Conservation (phyloP, 805 yeast genomes). For the Yarrowia phangngaensis region DNA sequence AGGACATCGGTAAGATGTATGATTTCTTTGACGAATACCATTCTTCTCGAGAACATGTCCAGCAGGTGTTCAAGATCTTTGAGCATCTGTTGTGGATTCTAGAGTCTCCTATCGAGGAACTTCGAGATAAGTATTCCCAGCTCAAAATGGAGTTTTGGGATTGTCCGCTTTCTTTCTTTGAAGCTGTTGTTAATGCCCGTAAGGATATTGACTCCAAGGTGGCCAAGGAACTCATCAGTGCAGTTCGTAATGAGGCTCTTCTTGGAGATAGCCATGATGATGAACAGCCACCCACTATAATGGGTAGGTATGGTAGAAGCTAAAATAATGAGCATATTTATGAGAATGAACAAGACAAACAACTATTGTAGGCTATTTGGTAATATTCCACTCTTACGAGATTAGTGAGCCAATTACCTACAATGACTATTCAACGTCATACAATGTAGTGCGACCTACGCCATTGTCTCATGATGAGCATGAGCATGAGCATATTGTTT, state of each 20-base stretch:
- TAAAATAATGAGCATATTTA: no score
- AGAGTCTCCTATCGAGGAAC: slow-evolving; percentile 47
- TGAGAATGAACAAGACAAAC: no score
- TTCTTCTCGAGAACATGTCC: slow-evolving; percentile 43
- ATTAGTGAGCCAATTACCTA: no score
- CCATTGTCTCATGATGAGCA: no score
- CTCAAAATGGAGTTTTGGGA: slow-evolving; percentile 67
- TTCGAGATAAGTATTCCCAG: slow-evolving; percentile 56
- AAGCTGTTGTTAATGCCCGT: slow-evolving; percentile 52
- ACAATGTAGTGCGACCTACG: no score
- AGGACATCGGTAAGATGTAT: slow-evolving; percentile 58
- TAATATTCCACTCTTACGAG: no score
- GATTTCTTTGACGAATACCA: slow-evolving; percentile 49
- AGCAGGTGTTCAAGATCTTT: slow-evolving; percentile 53
- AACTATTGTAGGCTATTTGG: no score
- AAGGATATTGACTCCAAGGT: slow-evolving; percentile 40
- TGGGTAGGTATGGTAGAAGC: slow-evolving; percentile 20
- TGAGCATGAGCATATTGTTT: no score
- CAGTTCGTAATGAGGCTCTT: slow-evolving; percentile 13
- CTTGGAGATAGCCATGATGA: slow-evolving; percentile 8
- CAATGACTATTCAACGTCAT: no score
- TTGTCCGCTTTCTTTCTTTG: slow-evolving; percentile 67
- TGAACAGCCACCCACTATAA: slow-evolving; percentile 6
- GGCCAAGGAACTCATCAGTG: slow-evolving; percentile 37
- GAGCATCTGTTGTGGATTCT: slow-evolving; percentile 60